Conservation (phyloP, 2,329 filamentous ascomycete genomes). For the Pseudogymnoascus sp. region DNA sequence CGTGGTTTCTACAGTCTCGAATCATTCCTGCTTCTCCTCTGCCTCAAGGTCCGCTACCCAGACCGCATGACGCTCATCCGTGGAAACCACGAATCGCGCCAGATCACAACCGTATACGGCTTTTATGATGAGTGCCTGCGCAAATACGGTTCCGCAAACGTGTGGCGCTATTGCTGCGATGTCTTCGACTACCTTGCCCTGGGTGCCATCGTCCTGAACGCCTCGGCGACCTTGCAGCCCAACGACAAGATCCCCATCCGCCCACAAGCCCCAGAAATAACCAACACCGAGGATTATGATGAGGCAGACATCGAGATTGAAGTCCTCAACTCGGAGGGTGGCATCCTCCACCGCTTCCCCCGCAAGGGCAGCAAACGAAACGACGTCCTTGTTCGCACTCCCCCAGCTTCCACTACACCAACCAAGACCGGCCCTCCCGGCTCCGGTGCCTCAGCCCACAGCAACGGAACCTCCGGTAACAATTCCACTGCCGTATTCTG, state of each 20-base stretch:
- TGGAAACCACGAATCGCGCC: constrained; percentile 96
- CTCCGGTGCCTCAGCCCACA: constrained; percentile 66
- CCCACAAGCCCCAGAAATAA: constrained; percentile 30
- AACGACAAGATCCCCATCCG: constrained; percentile 32
- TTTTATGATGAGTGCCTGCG: constrained; percentile 99
- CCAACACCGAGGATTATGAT: constrained; percentile 37
- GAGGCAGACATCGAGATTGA: constrained; percentile 95
- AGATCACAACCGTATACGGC: constrained; percentile 98
- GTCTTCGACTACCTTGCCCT: constrained; percentile 97
- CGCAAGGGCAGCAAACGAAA: constrained; percentile 33
- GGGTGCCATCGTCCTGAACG: constrained; percentile 91
- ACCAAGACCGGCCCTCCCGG: constrained; percentile 64
- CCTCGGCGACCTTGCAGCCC: constrained; percentile 53
- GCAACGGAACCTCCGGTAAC: constrained; percentile 54
- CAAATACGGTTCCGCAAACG: constrained; percentile 98
- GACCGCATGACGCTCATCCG: constrained; percentile 96
- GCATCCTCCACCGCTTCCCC: constrained; percentile 65
- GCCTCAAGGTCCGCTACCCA: constrained; percentile 95
- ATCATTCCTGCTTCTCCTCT: constrained; percentile 92
- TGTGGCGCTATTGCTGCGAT: constrained; percentile 99
- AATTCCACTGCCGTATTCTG: constrained; percentile 85
- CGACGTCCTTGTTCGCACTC: constrained; percentile 30
- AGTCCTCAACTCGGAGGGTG: constrained; percentile 76
- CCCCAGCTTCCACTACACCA: constrained; percentile 33
- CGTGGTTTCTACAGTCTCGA: constrained; percentile 98